phyloP scores from a whole-genome alignment of 2,329 filamentous ascomycete genomes.

The Phaeosphaeria sp. region DNA sequence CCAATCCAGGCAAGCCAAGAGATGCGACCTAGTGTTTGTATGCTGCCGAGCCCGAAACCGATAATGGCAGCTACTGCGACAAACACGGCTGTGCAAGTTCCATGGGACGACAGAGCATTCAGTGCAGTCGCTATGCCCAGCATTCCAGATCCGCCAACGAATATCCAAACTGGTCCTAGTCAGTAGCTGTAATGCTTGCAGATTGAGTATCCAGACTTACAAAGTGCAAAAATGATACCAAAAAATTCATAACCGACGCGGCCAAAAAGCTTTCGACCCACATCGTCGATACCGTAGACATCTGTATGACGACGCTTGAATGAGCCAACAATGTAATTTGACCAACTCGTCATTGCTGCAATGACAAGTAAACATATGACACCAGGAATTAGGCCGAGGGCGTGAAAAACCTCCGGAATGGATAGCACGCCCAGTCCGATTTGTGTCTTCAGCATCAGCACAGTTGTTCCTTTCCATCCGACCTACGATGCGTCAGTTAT shows the following conservation, averaged over 20 bases:
- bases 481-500: constrained; percentile 21
- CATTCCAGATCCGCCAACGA: constrained; percentile 73
- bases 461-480: constrained; percentile 33
- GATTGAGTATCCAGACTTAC: constrained; percentile 31
- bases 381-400: constrained; percentile 58
- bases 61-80: constrained; percentile 65
- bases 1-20: constrained; percentile 36
- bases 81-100: constrained; percentile 70
- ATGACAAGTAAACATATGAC: constrained; percentile 53
- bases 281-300: constrained; percentile 65
- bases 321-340: constrained; percentile 56
- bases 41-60: constrained; percentile 54
- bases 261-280: constrained; percentile 61
- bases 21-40: constrained; percentile 48
- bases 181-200: not conserved
- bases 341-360: constrained; percentile 57
- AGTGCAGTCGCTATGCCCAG: constrained; percentile 54
- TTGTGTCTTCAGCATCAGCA: constrained; percentile 41
- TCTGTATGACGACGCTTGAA: constrained; percentile 63
- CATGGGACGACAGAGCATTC: constrained; percentile 64
- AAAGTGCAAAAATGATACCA: constrained; percentile 41
- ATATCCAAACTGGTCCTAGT: constrained; percentile 43
- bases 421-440: constrained; percentile 55
- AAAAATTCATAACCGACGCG: constrained; percentile 59
- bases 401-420: constrained; percentile 55